These are phyloP conservation scores for Miscanthus sacchariflorus DNA, from an alignment of 202 grass and related monocot species.

Conservation along the genomic window DNA sequence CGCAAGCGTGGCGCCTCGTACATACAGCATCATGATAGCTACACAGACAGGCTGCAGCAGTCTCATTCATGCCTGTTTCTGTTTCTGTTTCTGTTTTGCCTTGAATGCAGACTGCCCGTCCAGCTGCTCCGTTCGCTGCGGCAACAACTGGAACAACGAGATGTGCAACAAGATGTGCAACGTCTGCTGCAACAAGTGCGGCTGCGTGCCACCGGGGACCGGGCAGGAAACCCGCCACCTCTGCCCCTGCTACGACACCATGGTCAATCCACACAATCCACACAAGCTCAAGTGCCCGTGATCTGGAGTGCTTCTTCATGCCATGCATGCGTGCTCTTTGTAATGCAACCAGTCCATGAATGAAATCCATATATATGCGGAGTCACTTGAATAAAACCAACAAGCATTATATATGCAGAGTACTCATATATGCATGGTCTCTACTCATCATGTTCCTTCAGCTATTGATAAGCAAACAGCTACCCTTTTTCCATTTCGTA, in stretches of 20 bases:
- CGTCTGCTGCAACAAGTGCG: slow-evolving; percentile 75
- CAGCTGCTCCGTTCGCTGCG: slow-evolving; percentile 62
- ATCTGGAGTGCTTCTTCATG: background rate
- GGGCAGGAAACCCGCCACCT: slow-evolving; percentile 59
- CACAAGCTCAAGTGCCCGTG: slow-evolving; percentile 55
- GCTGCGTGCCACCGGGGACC: slow-evolving; percentile 85
- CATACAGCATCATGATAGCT: too few relatives aligned
- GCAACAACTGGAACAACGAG: slow-evolving; percentile 73
- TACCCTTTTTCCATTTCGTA: background rate
- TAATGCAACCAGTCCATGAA: background rate
- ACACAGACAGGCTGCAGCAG: too few relatives aligned
- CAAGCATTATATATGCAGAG: background rate
- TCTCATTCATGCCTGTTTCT: background rate
- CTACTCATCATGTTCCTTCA: background rate
- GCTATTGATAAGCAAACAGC: background rate
- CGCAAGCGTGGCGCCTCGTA: background rate
- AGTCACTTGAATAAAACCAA: background rate
- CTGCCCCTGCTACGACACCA: slow-evolving; percentile 62
- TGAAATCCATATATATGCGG: too few relatives aligned
- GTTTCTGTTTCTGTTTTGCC: too few relatives aligned
- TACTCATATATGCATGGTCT: background rate
- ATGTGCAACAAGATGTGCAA: slow-evolving; percentile 80
- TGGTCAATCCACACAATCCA: slow-evolving; percentile 45
- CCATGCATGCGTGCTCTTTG: background rate
- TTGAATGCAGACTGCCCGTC: slow-evolving; percentile 53